Conservation (phyloP, 1,284 basidiomycete species). For the Heterobasidion occidentale region DNA sequence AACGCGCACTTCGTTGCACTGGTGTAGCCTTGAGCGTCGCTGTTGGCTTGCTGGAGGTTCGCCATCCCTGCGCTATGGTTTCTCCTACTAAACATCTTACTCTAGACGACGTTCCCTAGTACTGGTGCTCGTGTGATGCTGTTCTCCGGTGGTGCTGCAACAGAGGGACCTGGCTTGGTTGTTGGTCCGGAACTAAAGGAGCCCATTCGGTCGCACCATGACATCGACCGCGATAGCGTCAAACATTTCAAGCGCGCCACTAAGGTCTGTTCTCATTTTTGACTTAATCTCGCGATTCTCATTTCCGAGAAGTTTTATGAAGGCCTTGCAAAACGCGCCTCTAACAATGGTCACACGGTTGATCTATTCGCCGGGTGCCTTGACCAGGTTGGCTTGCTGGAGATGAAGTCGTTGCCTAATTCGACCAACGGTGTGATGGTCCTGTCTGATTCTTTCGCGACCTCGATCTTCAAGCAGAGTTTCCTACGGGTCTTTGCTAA, state of each 20-base stretch:
- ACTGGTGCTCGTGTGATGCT: conserved; percentile 96
- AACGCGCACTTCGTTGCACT: conserved; percentile 91
- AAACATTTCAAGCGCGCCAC: conserved; percentile 97
- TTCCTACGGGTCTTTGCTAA: conserved; percentile 94
- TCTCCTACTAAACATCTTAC: not conserved
- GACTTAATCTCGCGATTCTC: not conserved
- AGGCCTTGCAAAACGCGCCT: conserved; percentile 86
- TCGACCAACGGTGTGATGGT: conserved; percentile 96
- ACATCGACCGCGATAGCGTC: conserved; percentile 95
- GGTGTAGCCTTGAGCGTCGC: conserved; percentile 94
- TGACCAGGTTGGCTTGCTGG: conserved; percentile 95
- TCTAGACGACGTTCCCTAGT: conserved; percentile 85
- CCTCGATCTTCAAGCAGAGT: conserved; percentile 98
- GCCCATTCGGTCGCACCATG: conserved; percentile 97
- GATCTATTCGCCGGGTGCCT: conserved; percentile 97
- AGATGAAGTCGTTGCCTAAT: conserved; percentile 96
- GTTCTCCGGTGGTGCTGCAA: conserved; percentile 94
- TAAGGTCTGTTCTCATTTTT: conserved; percentile 53
- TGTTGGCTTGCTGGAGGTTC: conserved; percentile 86
- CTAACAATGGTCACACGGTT: conserved; percentile 91
- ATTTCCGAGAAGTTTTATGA: conserved; percentile 78
- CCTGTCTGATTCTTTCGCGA: conserved; percentile 95
- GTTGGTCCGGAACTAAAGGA: conserved; percentile 95
- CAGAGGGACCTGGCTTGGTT: conserved; percentile 96
- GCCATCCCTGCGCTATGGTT: conserved; percentile 9